Percentiles rank a stretch among this genome's conserved stretches.
phyloP scores from a whole-genome alignment of 2,329 filamentous ascomycete genomes.

The Ophiocordyceps polyrhachis-furcata region DNA sequence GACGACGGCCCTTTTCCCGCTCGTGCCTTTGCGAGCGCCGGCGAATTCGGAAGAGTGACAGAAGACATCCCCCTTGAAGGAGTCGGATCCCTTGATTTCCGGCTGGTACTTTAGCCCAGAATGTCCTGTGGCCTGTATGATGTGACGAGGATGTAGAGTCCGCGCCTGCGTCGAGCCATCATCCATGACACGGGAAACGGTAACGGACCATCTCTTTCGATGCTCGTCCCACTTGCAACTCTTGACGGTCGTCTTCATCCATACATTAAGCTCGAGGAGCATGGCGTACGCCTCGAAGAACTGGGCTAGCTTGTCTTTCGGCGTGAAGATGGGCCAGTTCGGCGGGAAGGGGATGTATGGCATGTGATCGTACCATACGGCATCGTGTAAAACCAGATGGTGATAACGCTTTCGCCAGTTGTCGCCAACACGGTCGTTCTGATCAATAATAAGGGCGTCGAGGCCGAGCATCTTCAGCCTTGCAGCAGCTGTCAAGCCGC shows the following conservation, averaged over 20 bases:
- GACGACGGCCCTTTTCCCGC: conserved; percentile 42
- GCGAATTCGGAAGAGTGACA: conserved; percentile 44
- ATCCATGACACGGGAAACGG: conserved; percentile 28
- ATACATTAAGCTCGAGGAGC: conserved; percentile 49
- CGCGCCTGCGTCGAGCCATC: conserved; percentile 29
- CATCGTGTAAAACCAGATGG: conserved; percentile 49
- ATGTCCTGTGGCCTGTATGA: conserved; percentile 50
- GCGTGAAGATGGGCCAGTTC: conserved; percentile 51
- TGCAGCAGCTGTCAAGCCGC: conserved; percentile 36
- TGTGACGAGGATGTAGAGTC: conserved; percentile 39
- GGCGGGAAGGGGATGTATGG: conserved; percentile 46
- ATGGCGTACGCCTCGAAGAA: conserved; percentile 49
- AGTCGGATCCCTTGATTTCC: conserved; percentile 32
- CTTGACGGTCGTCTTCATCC: conserved; percentile 33
- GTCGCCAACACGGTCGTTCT: conserved; percentile 38
- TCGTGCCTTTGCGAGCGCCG: conserved; percentile 26
- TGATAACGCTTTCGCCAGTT: conserved; percentile 46
- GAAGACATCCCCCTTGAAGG: conserved; percentile 39
- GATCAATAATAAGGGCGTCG: conserved; percentile 37
- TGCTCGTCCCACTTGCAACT: conserved; percentile 30
- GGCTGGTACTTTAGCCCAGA: conserved; percentile 47
- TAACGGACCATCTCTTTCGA: conserved; percentile 33
- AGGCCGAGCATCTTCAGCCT: conserved; percentile 40
- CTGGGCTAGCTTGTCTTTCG: conserved; percentile 52
- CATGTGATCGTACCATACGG: conserved; percentile 41